Conservation (phyloP, 805 yeast genomes). For the Candida jianshihensis region DNA sequence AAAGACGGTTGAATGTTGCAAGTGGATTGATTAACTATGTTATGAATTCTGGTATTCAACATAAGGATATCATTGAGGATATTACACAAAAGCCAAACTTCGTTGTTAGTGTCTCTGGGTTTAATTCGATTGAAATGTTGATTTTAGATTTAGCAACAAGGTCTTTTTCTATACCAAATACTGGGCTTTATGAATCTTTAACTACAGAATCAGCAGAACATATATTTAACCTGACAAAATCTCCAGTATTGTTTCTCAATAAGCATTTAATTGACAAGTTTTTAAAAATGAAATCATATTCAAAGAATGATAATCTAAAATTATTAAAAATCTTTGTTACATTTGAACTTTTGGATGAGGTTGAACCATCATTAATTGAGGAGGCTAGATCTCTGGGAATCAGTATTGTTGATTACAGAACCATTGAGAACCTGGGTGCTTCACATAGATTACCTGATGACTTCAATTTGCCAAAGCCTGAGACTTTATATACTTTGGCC, state of each 20-base stretch:
- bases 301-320: slow-evolving; percentile 16
- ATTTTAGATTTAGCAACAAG: slow-evolving; percentile 50
- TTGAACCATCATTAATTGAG: slow-evolving; percentile 3
- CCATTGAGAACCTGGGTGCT: slow-evolving; percentile 25
- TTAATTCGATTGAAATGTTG: slow-evolving; percentile 52
- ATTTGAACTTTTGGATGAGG: slow-evolving; percentile 8
- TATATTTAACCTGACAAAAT: slow-evolving; percentile 42
- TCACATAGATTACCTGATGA: slow-evolving; percentile 23
- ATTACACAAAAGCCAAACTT: slow-evolving; percentile 23
- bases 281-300: slow-evolving; percentile 31
- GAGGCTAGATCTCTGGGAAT: slow-evolving; percentile 10
- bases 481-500: slow-evolving; percentile 49
- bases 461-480: slow-evolving; percentile 33
- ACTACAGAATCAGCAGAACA: slow-evolving; percentile 44
- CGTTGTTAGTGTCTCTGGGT: slow-evolving; percentile 39
- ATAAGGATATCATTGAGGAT: not conserved
- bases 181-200: slow-evolving; percentile 37
- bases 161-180: slow-evolving; percentile 38
- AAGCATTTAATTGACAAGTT: slow-evolving; percentile 34
- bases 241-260: slow-evolving; percentile 46
- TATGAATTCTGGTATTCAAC: slow-evolving; percentile 6
- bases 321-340: slow-evolving; percentile 10
- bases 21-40: slow-evolving; percentile 35
- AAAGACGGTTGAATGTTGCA: slow-evolving; percentile 35
- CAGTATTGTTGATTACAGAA: slow-evolving; percentile 28